phyloP scores from a whole-genome alignment of 768 basidiomycete species.

The Mycena vitilis region DNA sequence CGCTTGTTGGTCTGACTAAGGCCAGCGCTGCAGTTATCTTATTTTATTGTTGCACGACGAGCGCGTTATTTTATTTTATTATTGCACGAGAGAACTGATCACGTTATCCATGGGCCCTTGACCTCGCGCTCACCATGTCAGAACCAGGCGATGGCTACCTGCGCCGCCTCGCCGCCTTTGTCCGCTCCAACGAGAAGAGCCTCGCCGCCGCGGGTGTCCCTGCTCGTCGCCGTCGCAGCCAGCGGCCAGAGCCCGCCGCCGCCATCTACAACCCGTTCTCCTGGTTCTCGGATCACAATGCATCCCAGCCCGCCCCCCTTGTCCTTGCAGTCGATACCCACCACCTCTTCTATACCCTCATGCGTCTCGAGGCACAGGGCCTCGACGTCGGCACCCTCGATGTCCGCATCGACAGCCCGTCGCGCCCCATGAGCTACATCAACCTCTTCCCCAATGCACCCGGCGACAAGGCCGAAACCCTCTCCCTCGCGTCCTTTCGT shows the following conservation, averaged over 20 bases:
- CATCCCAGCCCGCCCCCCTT: conserved; percentile 56
- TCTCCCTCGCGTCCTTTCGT: conserved; percentile 79
- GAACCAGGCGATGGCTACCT: conserved; percentile 84
- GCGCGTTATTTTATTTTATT: no score
- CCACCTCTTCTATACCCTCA: conserved; percentile 88
- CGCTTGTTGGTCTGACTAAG: no score
- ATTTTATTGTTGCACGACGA: no score
- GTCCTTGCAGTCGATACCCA: conserved; percentile 80
- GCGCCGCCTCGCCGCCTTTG: conserved; percentile 74
- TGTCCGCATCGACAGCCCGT: conserved; percentile 76
- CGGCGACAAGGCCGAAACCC: conserved; percentile 75
- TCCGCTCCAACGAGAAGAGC: conserved; percentile 76
- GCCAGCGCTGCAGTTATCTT: no score
- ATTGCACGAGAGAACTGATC: no score
- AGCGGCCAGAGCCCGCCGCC: conserved; percentile 43
- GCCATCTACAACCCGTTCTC: conserved; percentile 67
- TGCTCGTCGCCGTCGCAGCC: conserved; percentile 59
- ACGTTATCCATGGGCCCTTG: not conserved
- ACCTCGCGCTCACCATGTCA: conserved; percentile 21
- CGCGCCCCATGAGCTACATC: conserved; percentile 81
- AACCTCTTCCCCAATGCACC: conserved; percentile 60
- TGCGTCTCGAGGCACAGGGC: conserved; percentile 87
- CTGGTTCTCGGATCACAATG: conserved; percentile 63
- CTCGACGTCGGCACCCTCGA: conserved; percentile 84
- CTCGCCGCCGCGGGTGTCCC: conserved; percentile 74